Conservation (phyloP, 495 filamentous ascomycete genomes). For the Friedmanniomyces simplex region DNA sequence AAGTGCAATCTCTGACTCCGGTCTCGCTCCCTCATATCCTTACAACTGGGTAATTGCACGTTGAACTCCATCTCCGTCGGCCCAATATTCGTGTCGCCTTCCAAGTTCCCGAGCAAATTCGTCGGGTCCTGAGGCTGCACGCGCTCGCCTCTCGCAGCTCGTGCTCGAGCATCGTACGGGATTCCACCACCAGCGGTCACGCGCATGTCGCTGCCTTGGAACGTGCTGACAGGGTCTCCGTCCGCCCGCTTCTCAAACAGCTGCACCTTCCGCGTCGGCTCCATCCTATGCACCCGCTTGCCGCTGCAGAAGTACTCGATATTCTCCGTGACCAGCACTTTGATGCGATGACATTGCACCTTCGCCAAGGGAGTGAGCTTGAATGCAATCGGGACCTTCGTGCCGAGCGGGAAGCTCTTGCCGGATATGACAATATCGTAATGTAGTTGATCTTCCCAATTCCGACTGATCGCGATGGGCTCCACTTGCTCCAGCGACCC, state of each 20-base stretch:
- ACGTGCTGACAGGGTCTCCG: slow-evolving; percentile 63
- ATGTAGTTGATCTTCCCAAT: slow-evolving; percentile 96
- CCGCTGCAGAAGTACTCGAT: slow-evolving; percentile 87
- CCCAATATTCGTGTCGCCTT: slow-evolving; percentile 56
- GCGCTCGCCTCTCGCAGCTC: slow-evolving; percentile 49
- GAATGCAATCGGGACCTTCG: slow-evolving; percentile 92
- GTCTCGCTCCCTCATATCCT: slow-evolving; percentile 70
- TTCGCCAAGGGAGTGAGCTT: slow-evolving; percentile 94
- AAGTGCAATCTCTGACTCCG: slow-evolving; percentile 67
- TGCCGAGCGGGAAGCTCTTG: slow-evolving; percentile 91
- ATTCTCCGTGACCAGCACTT: slow-evolving; percentile 88
- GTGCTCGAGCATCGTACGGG: slow-evolving; percentile 49
- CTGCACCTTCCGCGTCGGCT: slow-evolving; percentile 72
- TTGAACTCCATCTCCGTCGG: slow-evolving; percentile 97
- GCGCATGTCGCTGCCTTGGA: slow-evolving; percentile 66
- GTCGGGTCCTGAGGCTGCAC: slow-evolving; percentile 41
- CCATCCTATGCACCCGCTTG: slow-evolving; percentile 78
- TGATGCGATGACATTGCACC: slow-evolving; percentile 92
- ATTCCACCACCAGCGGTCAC: slow-evolving; percentile 75
- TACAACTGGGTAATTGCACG: slow-evolving; percentile 87
- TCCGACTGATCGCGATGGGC: slow-evolving; percentile 91
- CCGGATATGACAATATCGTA: slow-evolving; percentile 99
- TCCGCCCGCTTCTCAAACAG: slow-evolving; percentile 89
- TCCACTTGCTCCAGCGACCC: slow-evolving; percentile 88
- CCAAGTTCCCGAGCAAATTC: slow-evolving; percentile 75